These are phyloP conservation scores for Trichoderma gamsii DNA, from an alignment of 495 filamentous ascomycete species.

Conservation along the genomic window DNA sequence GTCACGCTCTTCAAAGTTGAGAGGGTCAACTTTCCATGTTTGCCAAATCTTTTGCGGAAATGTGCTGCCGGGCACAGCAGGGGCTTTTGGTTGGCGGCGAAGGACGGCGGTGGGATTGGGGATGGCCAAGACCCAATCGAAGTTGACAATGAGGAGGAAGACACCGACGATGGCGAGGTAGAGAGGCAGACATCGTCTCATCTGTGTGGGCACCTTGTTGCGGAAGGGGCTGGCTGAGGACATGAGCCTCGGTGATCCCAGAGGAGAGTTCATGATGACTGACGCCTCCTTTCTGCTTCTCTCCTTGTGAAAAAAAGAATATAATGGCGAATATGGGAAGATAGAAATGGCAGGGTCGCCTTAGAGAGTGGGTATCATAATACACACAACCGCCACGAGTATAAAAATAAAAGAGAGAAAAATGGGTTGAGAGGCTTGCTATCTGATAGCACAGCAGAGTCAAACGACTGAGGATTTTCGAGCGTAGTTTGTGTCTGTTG, in stretches of 20 bases:
- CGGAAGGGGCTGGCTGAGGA: conserved; percentile 33
- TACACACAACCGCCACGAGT: neutral
- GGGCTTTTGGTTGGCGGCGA: conserved; percentile 6
- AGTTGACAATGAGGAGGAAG: conserved; percentile 31
- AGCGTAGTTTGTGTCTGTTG: neutral
- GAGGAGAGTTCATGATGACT: conserved; percentile 30
- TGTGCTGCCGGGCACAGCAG: conserved; percentile 12
- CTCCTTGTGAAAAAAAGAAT: neutral
- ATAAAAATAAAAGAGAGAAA: neutral
- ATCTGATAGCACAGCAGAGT: neutral
- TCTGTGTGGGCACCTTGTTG: conserved; percentile 29
- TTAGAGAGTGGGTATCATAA: neutral
- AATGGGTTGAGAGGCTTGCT: neutral
- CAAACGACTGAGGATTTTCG: neutral
- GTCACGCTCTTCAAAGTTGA: conserved; percentile 53
- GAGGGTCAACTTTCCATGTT: conserved; percentile 58
- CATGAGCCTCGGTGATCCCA: conserved; percentile 33
- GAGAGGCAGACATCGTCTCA: conserved; percentile 20
- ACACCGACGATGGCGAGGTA: conserved; percentile 22
- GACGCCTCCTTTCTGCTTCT: neutral
- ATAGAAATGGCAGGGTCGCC: neutral
- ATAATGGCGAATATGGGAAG: neutral
- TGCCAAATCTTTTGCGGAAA: conserved; percentile 60
- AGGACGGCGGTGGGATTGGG: neutral
- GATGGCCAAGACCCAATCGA: conserved; percentile 21